These are phyloP conservation scores for Cyathus striatus DNA, from an alignment of 768 basidiomycete species.

Conservation along the genomic window DNA sequence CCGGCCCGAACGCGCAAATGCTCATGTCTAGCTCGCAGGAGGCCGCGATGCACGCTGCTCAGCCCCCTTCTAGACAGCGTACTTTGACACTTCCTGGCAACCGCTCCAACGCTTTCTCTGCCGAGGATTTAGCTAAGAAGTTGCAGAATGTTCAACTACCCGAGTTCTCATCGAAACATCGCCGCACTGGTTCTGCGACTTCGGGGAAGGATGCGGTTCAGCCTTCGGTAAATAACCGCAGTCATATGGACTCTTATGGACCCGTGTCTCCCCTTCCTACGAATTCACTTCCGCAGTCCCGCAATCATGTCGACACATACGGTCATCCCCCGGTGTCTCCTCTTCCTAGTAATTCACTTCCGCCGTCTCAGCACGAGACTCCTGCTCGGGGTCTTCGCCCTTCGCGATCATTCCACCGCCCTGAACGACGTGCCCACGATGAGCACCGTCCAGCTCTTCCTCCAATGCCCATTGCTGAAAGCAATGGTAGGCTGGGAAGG, in stretches of 20 bases:
- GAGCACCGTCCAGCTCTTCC: constrained; percentile 23
- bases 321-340: not conserved
- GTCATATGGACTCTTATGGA: not conserved
- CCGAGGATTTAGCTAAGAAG: constrained; percentile 56
- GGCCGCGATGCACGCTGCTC: constrained; percentile 29
- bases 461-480: constrained; percentile 24
- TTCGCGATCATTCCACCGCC: constrained; percentile 60
- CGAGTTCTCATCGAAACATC: constrained; percentile 12
- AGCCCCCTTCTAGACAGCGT: constrained; percentile 27
- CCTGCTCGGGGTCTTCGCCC: constrained; percentile 32
- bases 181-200: constrained; percentile 6
- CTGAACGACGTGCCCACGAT: constrained; percentile 28
- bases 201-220: constrained; percentile 6
- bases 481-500: constrained; percentile 25
- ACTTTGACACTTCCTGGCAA: constrained; percentile 40
- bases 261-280: not conserved
- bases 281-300: not conserved
- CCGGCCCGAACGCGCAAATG: constrained; percentile 11
- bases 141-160: constrained; percentile 45
- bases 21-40: constrained; percentile 29
- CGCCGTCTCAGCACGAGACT: constrained; percentile 12
- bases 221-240: not conserved
- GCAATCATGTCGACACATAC: not conserved
- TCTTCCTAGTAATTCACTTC: not conserved
- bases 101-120: constrained; percentile 34